Evolutionary conservation across 768 basidiomycete species (phyloP).

Genomic region (Hygrophoropsis aurantiaca): DNA sequence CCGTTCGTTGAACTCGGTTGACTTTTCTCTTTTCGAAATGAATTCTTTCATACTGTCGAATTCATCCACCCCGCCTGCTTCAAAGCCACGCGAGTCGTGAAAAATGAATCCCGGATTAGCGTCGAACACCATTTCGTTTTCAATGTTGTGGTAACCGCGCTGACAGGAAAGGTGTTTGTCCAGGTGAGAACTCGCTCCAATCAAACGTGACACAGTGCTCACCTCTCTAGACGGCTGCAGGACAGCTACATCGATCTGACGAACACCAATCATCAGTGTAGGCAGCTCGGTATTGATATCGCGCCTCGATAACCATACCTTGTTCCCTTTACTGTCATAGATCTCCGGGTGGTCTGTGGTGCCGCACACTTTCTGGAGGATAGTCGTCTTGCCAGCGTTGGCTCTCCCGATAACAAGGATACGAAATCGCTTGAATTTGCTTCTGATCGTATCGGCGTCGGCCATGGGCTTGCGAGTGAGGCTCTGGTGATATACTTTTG

Average conservation of each 20-base stretch:
- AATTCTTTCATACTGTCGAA: conserved; percentile 30
- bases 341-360: conserved; percentile 32
- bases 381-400: conserved; percentile 42
- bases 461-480: no score
- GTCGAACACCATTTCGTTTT: conserved; percentile 26
- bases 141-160: conserved; percentile 37
- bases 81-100: conserved; percentile 43
- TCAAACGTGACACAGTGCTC: not conserved
- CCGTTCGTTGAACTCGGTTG: conserved; percentile 18
- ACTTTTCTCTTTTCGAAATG: conserved; percentile 22
- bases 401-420: conserved; percentile 41
- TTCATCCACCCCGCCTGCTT: conserved; percentile 31
- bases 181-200: not conserved
- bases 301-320: conserved; percentile 12
- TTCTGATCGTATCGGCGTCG: no score
- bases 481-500: no score
- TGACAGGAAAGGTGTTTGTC: conserved; percentile 2
- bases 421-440: no score
- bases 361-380: conserved; percentile 38
- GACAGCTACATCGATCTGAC: conserved; percentile 1
- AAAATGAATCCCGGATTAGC: conserved; percentile 37
- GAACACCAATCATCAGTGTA: not conserved
- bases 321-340: conserved; percentile 15
- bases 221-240: conserved; percentile 3
- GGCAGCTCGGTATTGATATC: no score